A percentile compares a stretch with the other conserved stretches of the same genome.
phyloP scores from a whole-genome alignment of 805 yeast species.

The Suhomyces emberorum region DNA sequence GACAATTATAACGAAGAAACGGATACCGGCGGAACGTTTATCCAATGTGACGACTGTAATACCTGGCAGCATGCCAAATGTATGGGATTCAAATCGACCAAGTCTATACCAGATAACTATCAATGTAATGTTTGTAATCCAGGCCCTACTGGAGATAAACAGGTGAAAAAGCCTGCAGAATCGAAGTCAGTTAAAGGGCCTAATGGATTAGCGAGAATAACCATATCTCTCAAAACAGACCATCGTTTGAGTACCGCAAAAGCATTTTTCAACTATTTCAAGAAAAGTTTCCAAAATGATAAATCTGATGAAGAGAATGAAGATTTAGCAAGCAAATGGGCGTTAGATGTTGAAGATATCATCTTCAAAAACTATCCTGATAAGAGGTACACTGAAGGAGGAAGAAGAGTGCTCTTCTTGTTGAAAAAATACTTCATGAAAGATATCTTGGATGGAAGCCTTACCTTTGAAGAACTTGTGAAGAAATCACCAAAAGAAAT shows the following conservation, averaged over 20 bases:
- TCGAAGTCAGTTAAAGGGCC: background rate
- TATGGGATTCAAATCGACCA: slow-evolving; percentile 45
- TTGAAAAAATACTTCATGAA: slow-evolving; percentile 59
- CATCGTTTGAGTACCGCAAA: slow-evolving; percentile 48
- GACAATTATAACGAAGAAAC: slow-evolving; percentile 55
- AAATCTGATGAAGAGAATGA: slow-evolving; percentile 23
- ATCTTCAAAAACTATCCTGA: slow-evolving; percentile 33
- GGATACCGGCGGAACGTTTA: slow-evolving; percentile 55
- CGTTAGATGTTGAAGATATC: slow-evolving; percentile 50
- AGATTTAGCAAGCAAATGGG: slow-evolving; percentile 41
- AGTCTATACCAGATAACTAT: slow-evolving; percentile 46
- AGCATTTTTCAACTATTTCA: slow-evolving; percentile 48
- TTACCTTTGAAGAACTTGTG: slow-evolving; percentile 59
- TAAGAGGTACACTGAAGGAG: slow-evolving; percentile 59
- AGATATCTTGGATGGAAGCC: slow-evolving; percentile 51
- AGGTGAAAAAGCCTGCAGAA: background rate
- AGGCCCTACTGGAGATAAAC: background rate
- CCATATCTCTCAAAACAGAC: slow-evolving; percentile 23
- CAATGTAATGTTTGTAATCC: slow-evolving; percentile 55
- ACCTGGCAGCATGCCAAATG: slow-evolving; percentile 75
- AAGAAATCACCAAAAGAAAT: slow-evolving; percentile 69
- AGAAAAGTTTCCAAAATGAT: slow-evolving; percentile 35
- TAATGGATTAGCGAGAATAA: slow-evolving; percentile 8
- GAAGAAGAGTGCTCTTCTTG: slow-evolving; percentile 63
- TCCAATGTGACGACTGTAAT: slow-evolving; percentile 61